A percentile compares a stretch with the other conserved stretches of the same genome.
These are phyloP conservation scores for Mucor piriformis DNA, from an alignment of 371 early-diverging fungal genomes.

Conservation along the genomic window DNA sequence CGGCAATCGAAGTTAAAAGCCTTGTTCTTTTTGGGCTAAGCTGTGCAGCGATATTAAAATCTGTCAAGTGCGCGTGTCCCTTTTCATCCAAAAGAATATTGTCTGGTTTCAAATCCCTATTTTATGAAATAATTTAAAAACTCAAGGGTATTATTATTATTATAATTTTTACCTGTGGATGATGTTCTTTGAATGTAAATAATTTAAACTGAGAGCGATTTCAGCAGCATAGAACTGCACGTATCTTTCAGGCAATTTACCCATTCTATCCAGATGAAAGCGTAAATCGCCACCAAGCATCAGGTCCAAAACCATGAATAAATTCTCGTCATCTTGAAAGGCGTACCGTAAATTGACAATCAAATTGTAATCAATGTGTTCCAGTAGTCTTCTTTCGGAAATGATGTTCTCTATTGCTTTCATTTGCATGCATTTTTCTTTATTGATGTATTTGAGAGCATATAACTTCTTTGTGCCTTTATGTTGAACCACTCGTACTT, in stretches of 20 bases:
- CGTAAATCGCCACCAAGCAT: conserved; percentile 91
- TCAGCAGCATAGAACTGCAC: conserved; percentile 86
- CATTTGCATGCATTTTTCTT: conserved; percentile 61
- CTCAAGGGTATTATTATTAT: background rate
- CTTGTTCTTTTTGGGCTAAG: conserved; percentile 17
- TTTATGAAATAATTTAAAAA: background rate
- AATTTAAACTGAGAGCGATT: conserved; percentile 65
- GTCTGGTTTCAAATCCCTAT: conserved; percentile 90
- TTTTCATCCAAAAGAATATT: conserved; percentile 87
- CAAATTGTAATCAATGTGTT: conserved; percentile 53
- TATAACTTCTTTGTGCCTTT: conserved; percentile 63
- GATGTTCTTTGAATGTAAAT: conserved; percentile 70
- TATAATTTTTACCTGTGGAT: conserved; percentile 44
- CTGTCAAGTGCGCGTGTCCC: conserved; percentile 89
- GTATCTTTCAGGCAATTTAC: conserved; percentile 68
- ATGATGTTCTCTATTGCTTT: conserved; percentile 62
- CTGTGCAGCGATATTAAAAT: conserved; percentile 84
- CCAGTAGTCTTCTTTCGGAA: conserved; percentile 58
- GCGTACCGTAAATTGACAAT: conserved; percentile 78
- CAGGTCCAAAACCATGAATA: conserved; percentile 83
- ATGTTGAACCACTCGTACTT: conserved; percentile 88
- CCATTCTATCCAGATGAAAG: conserved; percentile 71
- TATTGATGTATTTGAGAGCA: conserved; percentile 69
- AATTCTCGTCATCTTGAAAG: conserved; percentile 81
- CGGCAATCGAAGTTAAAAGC: conserved; percentile 73